Conservation (phyloP, 2,329 filamentous ascomycete genomes). For the Thielaviopsis populi region DNA sequence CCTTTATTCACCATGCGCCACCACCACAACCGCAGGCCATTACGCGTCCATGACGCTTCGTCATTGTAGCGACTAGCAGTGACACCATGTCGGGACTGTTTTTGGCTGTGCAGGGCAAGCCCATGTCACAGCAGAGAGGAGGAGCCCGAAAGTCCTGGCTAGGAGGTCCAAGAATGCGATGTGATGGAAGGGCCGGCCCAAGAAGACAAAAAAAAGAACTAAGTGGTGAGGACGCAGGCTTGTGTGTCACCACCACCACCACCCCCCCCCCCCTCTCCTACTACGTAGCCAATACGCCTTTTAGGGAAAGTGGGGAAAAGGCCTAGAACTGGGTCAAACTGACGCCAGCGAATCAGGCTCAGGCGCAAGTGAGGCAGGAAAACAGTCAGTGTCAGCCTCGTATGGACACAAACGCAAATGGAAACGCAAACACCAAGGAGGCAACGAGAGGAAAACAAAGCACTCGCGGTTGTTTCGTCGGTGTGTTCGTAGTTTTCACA, state of each 20-base stretch:
- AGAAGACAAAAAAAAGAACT: background rate
- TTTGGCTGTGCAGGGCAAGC: background rate
- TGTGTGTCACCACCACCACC: background rate
- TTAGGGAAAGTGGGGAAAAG: background rate
- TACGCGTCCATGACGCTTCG: slow-evolving; percentile 7
- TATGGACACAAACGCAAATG: background rate
- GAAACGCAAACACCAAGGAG: background rate
- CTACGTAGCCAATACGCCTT: background rate
- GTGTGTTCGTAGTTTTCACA: background rate
- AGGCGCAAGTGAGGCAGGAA: background rate
- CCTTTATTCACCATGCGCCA: background rate
- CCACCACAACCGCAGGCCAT: background rate
- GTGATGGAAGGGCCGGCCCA: background rate
- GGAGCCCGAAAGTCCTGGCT: background rate
- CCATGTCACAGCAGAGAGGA: too few relatives aligned
- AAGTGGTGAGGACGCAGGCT: background rate
- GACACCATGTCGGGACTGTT: background rate
- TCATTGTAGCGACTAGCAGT: background rate
- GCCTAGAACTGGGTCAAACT: background rate
- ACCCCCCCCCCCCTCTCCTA: background rate
- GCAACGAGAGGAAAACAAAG: background rate
- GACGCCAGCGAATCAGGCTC: background rate
- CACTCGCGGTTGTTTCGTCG: background rate
- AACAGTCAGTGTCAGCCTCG: background rate
- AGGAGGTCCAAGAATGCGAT: background rate